Evolutionary conservation across 805 yeast species (phyloP).

Genomic region (Clavispora vitiphila): DNA sequence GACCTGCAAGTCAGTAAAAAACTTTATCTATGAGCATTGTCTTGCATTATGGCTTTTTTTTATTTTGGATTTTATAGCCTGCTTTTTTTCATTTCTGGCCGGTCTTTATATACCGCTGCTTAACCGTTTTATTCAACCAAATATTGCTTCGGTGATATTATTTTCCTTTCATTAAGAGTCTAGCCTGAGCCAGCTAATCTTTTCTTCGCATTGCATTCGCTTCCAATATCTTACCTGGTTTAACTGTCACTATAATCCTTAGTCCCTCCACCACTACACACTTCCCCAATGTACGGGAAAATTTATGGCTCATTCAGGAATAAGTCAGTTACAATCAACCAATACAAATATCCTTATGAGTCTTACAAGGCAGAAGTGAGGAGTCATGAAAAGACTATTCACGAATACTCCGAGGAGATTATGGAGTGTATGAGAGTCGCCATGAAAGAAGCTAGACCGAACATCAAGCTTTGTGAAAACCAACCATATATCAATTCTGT

Average conservation of each 20-base stretch:
- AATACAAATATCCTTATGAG: slow-evolving; percentile 46
- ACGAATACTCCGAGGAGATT: slow-evolving; percentile 52
- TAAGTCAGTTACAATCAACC: slow-evolving; percentile 17
- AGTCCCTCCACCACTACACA: background rate
- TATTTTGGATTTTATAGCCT: background rate
- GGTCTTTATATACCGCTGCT: background rate
- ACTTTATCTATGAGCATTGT: background rate
- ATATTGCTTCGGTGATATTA: background rate
- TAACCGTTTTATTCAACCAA: background rate
- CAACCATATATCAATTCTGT: slow-evolving; percentile 83
- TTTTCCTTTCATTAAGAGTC: background rate
- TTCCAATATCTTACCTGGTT: background rate
- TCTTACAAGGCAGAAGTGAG: slow-evolving; percentile 46
- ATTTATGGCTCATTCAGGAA: slow-evolving; percentile 8
- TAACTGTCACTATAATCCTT: background rate
- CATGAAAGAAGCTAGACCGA: slow-evolving; percentile 40
- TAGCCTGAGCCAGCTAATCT: background rate
- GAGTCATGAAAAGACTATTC: slow-evolving; percentile 40
- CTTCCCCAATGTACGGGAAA: background rate
- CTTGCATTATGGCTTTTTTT: background rate
- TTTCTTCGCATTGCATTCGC: background rate
- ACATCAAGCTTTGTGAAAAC: slow-evolving; percentile 56
- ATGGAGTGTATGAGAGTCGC: slow-evolving; percentile 32
- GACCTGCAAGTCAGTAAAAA: background rate
- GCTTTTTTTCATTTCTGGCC: background rate